Base-by-base conservation (phyloP, 441 rosid species). In the Pelargonium cotyledonis region DNA sequence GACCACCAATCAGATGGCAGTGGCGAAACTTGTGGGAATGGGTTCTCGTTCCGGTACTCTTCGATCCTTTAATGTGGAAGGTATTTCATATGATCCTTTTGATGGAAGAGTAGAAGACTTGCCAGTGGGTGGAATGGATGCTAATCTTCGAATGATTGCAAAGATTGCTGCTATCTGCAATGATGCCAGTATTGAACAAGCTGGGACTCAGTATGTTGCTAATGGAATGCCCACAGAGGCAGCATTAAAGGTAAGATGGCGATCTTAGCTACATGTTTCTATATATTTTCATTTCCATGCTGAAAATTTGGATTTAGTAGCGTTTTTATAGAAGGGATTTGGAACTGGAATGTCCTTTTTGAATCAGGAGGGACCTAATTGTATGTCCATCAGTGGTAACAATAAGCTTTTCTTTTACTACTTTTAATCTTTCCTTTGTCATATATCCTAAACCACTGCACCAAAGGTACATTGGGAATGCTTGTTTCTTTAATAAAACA, bases 181-280 rank as follows among this genome's bases (percentile, higher is more conserved):
- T 47, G 83, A 82, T 74, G 83, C 85, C 11, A 41, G 78, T 57
- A 58, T 83, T 29, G 51, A 62, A 1, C 76, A 63, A 53, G 63
- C 80, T 6, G 82, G 78, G 47, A 62, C 74, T 44, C 77, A 83
- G 76, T 78, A 72, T 72, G 74, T 78, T 43, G 65, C 86, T 60
- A 79, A 78, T 61, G 86, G 86, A 26, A 83, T 83, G 82, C 84
- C 86, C 26, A 80, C 86, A 6, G 84, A 83, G 68, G 86, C 84
- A 63, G 84, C 86, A 12, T 66, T 83, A 29, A 72, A 76, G 86
- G 82, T 82, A 23, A 65, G 67, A 15, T 57, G 57, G 8, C 14
- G 35, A 10, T 41, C 16, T 40, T 55, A 46, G 15, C 14, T 18
- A 41, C 41, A 11, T 15, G 55, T 57, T 16, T 2, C 67, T 55